Conservation (phyloP, 1,139 yeast species). For the Zygoascus meyerae region DNA sequence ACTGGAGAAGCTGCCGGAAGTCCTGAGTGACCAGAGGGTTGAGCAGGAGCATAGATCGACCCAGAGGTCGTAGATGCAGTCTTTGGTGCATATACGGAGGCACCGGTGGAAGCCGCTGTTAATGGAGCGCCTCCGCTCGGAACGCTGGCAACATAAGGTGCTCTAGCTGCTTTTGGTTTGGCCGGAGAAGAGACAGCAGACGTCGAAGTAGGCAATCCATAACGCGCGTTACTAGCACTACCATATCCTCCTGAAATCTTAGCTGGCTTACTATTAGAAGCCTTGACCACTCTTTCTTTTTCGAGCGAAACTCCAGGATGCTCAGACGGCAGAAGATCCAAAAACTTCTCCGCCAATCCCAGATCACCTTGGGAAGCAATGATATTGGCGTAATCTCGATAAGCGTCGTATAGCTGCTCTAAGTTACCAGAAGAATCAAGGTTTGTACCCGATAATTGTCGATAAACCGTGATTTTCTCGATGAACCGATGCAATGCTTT, state of each 20-base stretch:
- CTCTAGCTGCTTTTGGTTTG: conserved; percentile 8
- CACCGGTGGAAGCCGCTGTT: conserved; percentile 7
- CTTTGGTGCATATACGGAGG: not conserved
- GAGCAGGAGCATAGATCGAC: conserved; percentile 15
- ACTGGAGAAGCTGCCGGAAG: conserved; percentile 16
- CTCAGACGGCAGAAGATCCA: conserved; percentile 63
- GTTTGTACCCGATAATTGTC: conserved; percentile 41
- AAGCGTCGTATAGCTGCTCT: conserved; percentile 50
- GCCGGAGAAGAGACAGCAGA: conserved; percentile 15
- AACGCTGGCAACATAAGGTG: not conserved
- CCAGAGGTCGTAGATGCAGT: conserved; percentile 9
- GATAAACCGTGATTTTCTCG: conserved; percentile 74
- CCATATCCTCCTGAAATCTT: conserved; percentile 12
- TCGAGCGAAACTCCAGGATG: conserved; percentile 57
- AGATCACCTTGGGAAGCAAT: conserved; percentile 81
- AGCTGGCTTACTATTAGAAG: conserved; percentile 32
- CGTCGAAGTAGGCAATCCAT: conserved; percentile 13
- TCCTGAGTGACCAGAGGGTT: conserved; percentile 9
- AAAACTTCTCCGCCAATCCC: conserved; percentile 68
- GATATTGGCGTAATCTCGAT: conserved; percentile 72
- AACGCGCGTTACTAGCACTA: conserved; percentile 13
- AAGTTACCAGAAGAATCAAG: conserved; percentile 38
- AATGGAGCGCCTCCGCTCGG: not conserved
- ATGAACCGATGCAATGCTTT: conserved; percentile 76
- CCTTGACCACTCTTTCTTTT: conserved; percentile 71